phyloP scores from a whole-genome alignment of 768 basidiomycete genomes.

The Saitozyma sp. region DNA sequence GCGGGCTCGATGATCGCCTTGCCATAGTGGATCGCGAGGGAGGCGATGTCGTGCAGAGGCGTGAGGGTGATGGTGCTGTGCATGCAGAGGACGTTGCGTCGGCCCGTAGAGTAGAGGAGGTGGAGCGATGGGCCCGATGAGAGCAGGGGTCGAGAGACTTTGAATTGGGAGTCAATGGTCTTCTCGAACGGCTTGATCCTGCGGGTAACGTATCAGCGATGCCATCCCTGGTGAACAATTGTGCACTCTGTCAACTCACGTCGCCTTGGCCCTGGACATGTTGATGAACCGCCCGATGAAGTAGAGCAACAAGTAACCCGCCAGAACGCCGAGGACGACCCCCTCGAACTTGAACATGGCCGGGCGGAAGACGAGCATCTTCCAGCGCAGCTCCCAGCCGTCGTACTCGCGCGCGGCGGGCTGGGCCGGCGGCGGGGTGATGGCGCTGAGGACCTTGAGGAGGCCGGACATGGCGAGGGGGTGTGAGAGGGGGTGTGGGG shows the following conservation, averaged over 20 bases:
- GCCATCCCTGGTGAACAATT: no score
- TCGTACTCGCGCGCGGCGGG: conserved; percentile 67
- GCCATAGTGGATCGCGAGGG: conserved; percentile 63
- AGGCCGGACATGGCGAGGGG: conserved; percentile 9
- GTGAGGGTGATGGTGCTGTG: conserved; percentile 76
- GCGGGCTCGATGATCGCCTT: conserved; percentile 74
- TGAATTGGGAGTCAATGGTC: conserved; percentile 72
- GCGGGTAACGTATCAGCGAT: conserved; percentile 1
- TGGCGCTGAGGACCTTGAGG: conserved; percentile 27
- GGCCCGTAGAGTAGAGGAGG: conserved; percentile 82
- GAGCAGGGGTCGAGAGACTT: conserved; percentile 46
- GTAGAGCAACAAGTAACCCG: conserved; percentile 63
- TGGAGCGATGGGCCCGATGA: conserved; percentile 53
- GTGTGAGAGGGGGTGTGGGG: not conserved
- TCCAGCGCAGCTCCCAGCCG: conserved; percentile 73
- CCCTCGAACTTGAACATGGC: conserved; percentile 74
- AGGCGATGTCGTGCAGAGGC: conserved; percentile 80
- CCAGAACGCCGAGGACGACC: conserved; percentile 59
- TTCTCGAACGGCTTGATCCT: conserved; percentile 66
- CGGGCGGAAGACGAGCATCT: conserved; percentile 75
- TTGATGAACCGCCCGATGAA: conserved; percentile 67
- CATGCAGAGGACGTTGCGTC: conserved; percentile 71
- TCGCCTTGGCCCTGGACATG: conserved; percentile 62
- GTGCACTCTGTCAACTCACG: conserved; percentile 59
- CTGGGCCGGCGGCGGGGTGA: conserved; percentile 53